Conservation (phyloP, 352 stramenopile species). For the Saprolegnia parasitica region DNA sequence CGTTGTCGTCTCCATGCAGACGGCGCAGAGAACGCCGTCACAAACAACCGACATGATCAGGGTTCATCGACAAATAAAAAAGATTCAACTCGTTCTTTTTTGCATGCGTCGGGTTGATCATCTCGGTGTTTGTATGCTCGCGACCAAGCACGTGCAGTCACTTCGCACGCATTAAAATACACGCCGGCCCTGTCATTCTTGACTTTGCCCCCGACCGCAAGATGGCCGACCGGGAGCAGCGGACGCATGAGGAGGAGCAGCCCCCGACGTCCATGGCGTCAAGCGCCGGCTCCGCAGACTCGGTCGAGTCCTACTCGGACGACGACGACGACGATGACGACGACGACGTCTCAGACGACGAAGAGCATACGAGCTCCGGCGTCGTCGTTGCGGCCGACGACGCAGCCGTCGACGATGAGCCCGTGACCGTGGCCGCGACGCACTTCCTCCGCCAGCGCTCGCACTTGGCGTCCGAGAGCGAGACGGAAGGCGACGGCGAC, state of each 20-base stretch:
- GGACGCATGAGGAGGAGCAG: background rate
- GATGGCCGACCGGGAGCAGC: background rate
- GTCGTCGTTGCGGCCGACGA: background rate
- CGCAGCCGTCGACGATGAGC: background rate
- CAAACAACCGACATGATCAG: too few species aligned
- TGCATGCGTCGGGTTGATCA: background rate
- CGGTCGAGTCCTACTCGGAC: background rate
- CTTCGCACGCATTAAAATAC: background rate
- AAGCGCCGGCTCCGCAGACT: background rate
- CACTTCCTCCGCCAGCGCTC: conserved; percentile 20
- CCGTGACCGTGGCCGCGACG: background rate
- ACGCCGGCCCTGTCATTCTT: background rate
- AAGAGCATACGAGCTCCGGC: background rate
- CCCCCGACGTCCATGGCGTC: background rate
- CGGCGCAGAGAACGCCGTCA: background rate
- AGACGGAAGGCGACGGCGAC: conserved; percentile 4
- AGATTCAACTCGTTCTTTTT: too few species aligned
- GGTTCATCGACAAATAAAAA: too few species aligned
- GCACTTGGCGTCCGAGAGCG: conserved; percentile 15
- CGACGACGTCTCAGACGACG: background rate
- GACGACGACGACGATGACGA: background rate
- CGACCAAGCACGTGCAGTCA: background rate
- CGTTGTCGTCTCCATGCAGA: too few species aligned
- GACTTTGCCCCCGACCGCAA: background rate
- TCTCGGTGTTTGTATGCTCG: background rate